Percentiles rank a stretch among this genome's conserved stretches.
These are phyloP conservation scores for Lipomyces anomalus DNA, from an alignment of 805 yeast species.

Conservation along the genomic window DNA sequence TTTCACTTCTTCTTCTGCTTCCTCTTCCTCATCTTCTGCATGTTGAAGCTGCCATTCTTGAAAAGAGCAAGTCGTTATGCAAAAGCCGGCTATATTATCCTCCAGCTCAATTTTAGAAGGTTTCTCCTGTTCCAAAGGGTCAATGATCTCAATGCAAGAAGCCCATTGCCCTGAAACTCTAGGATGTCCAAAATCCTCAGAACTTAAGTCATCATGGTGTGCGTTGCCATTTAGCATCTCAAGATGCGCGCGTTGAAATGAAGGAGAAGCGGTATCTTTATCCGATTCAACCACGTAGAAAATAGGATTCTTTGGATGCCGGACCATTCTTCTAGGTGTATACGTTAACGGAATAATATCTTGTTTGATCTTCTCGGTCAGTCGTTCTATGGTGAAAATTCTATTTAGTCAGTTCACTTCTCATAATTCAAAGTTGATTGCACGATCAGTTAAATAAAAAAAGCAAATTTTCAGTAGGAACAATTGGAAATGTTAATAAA, in stretches of 20 bases:
- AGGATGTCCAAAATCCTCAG: constrained; percentile 45
- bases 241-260: constrained; percentile 8
- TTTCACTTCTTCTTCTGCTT: constrained; percentile 8
- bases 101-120: constrained; percentile 43
- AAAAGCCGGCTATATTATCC: constrained; percentile 41
- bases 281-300: constrained; percentile 46
- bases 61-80: constrained; percentile 37
- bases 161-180: constrained; percentile 38
- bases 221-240: constrained; percentile 4
- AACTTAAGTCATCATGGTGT: constrained; percentile 34
- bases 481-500: constrained; percentile 14
- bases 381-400: constrained; percentile 24
- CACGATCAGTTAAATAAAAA: not conserved
- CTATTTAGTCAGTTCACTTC: constrained; percentile 1
- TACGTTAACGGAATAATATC: constrained; percentile 44
- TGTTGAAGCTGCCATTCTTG: constrained; percentile 6
- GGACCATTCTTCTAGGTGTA: constrained; percentile 44
- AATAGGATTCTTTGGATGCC: constrained; percentile 22
- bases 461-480: constrained; percentile 17
- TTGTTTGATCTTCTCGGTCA: constrained; percentile 29
- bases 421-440: too few relatives aligned
- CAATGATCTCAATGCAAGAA: constrained; percentile 50
- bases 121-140: constrained; percentile 34
- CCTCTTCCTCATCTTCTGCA: constrained; percentile 14
- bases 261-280: constrained; percentile 29